phyloP scores from a whole-genome alignment of 2,329 filamentous ascomycete genomes.

The Aspergillus brasiliensis region DNA sequence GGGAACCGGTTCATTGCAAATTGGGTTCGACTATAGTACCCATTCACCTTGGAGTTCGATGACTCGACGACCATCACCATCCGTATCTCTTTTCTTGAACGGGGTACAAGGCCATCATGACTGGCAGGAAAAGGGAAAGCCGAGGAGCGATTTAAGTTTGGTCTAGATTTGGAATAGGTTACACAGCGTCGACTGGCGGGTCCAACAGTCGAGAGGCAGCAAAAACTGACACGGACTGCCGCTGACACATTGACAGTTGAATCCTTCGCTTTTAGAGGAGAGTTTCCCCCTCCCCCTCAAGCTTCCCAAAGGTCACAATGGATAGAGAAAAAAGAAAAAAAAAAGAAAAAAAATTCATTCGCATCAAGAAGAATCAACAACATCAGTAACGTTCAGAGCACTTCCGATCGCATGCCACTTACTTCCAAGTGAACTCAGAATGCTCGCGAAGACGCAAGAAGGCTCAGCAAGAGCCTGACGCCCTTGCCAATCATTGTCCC shows the following conservation, averaged over 20 bases:
- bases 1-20: neutral
- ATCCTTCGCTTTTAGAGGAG: neutral
- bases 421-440: neutral
- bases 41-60: neutral
- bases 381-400: neutral
- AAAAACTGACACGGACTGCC: neutral
- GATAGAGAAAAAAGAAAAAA: too few species aligned
- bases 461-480: neutral
- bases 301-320: neutral
- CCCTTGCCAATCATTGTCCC: neutral
- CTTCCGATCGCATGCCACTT: too few species aligned
- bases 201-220: constrained; percentile 2
- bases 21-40: neutral
- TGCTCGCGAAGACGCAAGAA: neutral
- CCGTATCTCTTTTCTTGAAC: neutral
- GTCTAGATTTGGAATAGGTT: constrained; percentile 3
- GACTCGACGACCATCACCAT: neutral
- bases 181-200: neutral
- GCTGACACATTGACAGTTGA: neutral
- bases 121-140: neutral
- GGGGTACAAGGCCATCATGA: neutral
- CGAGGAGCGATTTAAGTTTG: constrained; percentile 4
- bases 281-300: neutral
- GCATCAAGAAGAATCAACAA: neutral
- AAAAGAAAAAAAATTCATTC: neutral